These are phyloP conservation scores for Penicillium sp. DNA, from an alignment of 2,329 filamentous ascomycete genomes.

Conservation along the genomic window DNA sequence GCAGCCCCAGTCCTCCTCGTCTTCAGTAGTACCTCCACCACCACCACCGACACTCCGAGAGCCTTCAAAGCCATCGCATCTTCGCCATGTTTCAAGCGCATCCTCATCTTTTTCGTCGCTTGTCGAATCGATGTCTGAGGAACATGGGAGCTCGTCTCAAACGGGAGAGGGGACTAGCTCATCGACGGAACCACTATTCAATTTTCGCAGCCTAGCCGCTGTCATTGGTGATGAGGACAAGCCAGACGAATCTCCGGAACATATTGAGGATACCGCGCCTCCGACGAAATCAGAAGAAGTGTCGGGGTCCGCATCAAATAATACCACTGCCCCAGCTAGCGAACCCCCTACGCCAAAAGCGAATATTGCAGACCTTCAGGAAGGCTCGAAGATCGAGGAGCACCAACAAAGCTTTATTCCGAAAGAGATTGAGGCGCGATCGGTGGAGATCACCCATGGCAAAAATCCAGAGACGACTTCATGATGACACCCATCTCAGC, in stretches of 20 bases:
- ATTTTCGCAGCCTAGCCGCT: conserved; percentile 84
- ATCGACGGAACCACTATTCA: conserved; percentile 80
- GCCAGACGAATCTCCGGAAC: conserved; percentile 40
- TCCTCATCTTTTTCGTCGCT: conserved; percentile 82
- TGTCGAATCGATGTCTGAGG: conserved; percentile 62
- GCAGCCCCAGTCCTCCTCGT: conserved; percentile 32
- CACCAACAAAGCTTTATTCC: conserved; percentile 28
- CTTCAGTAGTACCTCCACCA: conserved; percentile 41
- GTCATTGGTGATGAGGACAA: conserved; percentile 74
- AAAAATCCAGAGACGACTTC: conserved; percentile 35
- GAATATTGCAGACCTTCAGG: conserved; percentile 10
- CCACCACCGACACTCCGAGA: conserved; percentile 48
- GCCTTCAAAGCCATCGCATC: conserved; percentile 68
- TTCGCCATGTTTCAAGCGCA: conserved; percentile 83
- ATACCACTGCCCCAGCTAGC: conserved; percentile 20
- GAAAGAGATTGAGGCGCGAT: conserved; percentile 44
- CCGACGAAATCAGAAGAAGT: conserved; percentile 23
- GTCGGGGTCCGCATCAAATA: conserved; percentile 25
- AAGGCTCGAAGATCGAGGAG: conserved; percentile 23
- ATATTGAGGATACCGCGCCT: conserved; percentile 42
- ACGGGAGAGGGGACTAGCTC: conserved; percentile 55
- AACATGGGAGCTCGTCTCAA: conserved; percentile 37
- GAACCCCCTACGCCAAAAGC: conserved; percentile 21
- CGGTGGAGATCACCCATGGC: conserved; percentile 38
- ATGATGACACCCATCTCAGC: conserved; percentile 19